Evolutionary conservation across 495 filamentous ascomycete genomes (phyloP), one percentile per base, ranked within the genome.

Genomic region (Amniculicola lignicola): DNA sequence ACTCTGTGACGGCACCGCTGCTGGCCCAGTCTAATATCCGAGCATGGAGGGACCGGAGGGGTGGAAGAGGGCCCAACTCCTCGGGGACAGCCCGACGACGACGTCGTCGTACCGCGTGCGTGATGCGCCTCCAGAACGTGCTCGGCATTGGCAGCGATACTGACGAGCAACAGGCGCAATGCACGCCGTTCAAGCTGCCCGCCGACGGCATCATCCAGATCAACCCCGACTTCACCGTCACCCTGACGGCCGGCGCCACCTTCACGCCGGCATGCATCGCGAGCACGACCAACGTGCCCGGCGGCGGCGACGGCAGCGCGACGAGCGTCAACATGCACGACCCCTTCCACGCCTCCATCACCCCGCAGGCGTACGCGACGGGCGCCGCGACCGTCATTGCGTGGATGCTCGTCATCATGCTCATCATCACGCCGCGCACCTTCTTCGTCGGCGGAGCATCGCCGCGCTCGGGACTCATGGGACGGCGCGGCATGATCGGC

Each of bases 381-480:
- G 89, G 89, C 46, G 88, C 89, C 22, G 86, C 87, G 16, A 96
- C 93, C 0, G 87, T 96, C 19, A 84, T 96, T 27, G 89, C 90
- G 40, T 98, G 95, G 69, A 84, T 95, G 64, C 80, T 98, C 27
- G 85, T 98, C 39, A 89, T 96, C 35, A 92, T 97, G 75, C 86
- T 98, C 14, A 77, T 96, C 50, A 92, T 96, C 51, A 94, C 89
- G 2, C 93, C 85, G 35, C 84, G 88, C 46, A 95, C 89, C 3
- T 95, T 91, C 69, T 85, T 91, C 50, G 80, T 90, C 29, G 88
- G 88, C n/a, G 86, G 87, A 12, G 72, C 77, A n/a, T 76, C 76
- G 16, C 75, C 79, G 15, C 72, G 78, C 22, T 81, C 83, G 16
- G 87, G 91, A 38, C 82, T 90, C 43, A 71, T 92, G n/a, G 84